Conservation (phyloP, 371 early-diverging fungal genomes). For the Mortierella sp. region DNA sequence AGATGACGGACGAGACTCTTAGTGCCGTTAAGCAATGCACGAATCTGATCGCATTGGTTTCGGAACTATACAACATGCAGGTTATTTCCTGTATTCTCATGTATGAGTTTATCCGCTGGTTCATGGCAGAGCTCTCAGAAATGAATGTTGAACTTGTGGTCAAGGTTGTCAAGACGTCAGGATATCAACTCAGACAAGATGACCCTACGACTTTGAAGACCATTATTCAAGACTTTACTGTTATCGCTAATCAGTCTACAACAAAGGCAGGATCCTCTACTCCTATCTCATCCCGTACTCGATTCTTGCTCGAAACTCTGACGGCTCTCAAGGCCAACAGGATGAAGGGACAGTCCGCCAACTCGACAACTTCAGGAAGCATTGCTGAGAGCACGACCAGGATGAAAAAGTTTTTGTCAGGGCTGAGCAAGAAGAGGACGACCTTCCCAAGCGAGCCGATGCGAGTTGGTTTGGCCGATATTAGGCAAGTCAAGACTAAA, state of each 20-base stretch:
- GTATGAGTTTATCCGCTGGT: constrained; percentile 85
- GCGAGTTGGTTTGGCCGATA: constrained; percentile 91
- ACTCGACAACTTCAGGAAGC: constrained; percentile 61
- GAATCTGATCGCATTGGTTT: constrained; percentile 84
- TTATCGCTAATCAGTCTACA: constrained; percentile 33
- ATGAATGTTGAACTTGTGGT: constrained; percentile 90
- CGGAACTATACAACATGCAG: constrained; percentile 93
- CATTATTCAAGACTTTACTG: constrained; percentile 71
- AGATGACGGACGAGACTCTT: constrained; percentile 57
- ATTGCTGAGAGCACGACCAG: constrained; percentile 72
- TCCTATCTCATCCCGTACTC: constrained; percentile 70
- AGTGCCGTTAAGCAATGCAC: constrained; percentile 75
- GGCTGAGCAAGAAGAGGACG: constrained; percentile 73
- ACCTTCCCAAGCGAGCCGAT: constrained; percentile 78
- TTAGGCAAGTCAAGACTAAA: constrained; percentile 83
- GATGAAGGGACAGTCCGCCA: constrained; percentile 72
- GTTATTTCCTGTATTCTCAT: constrained; percentile 87
- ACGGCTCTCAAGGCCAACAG: constrained; percentile 94
- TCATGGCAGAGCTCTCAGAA: constrained; percentile 79
- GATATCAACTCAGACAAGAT: constrained; percentile 90
- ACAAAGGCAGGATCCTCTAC: constrained; percentile 26
- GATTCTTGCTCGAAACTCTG: constrained; percentile 95
- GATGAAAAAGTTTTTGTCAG: constrained; percentile 86
- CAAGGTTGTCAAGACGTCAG: constrained; percentile 85
- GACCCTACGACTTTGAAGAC: constrained; percentile 92